A percentile compares a stretch with the other conserved stretches of the same genome.
Conservation (phyloP, 169 alveolate genomes). For the Cryptosporidium canis region DNA sequence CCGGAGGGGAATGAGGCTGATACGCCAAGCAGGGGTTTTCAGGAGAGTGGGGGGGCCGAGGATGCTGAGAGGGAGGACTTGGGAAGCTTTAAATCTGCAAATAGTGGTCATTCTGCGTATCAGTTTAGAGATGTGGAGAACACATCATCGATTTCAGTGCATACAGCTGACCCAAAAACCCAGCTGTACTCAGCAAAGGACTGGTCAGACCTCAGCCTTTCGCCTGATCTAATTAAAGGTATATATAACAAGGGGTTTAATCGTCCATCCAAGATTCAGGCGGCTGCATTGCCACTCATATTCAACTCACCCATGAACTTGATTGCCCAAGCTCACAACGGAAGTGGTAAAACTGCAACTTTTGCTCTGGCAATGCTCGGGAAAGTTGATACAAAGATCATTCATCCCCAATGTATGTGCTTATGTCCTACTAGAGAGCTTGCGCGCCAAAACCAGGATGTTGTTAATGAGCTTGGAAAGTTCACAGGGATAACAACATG, state of each 20-base stretch:
- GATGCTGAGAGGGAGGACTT: constrained; percentile 39
- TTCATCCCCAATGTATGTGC: constrained; percentile 85
- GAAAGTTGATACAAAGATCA: constrained; percentile 83
- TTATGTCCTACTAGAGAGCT: constrained; percentile 97
- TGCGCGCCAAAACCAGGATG: constrained; percentile 92
- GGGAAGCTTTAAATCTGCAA: neutral
- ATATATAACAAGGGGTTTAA: constrained; percentile 75
- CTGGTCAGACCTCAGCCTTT: constrained; percentile 78
- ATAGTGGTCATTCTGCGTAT: neutral
- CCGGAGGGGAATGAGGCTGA: constrained; percentile 19
- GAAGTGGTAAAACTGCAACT: constrained; percentile 98
- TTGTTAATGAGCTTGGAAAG: constrained; percentile 89
- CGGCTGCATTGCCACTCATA: constrained; percentile 84
- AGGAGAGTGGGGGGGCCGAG: constrained; percentile 19
- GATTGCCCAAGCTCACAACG: constrained; percentile 96
- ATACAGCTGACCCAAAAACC: constrained; percentile 42
- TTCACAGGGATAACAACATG: constrained; percentile 85
- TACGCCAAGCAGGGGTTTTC: neutral
- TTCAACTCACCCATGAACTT: constrained; percentile 78
- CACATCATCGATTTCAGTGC: constrained; percentile 58
- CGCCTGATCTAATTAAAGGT: constrained; percentile 76
- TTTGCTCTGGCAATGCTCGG: constrained; percentile 93
- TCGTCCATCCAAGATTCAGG: constrained; percentile 85
- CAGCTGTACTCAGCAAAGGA: constrained; percentile 76
- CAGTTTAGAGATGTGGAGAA: constrained; percentile 55